Evolutionary conservation across 768 basidiomycete genomes (phyloP).

Genomic region (Aureoboletus auriporus): DNA sequence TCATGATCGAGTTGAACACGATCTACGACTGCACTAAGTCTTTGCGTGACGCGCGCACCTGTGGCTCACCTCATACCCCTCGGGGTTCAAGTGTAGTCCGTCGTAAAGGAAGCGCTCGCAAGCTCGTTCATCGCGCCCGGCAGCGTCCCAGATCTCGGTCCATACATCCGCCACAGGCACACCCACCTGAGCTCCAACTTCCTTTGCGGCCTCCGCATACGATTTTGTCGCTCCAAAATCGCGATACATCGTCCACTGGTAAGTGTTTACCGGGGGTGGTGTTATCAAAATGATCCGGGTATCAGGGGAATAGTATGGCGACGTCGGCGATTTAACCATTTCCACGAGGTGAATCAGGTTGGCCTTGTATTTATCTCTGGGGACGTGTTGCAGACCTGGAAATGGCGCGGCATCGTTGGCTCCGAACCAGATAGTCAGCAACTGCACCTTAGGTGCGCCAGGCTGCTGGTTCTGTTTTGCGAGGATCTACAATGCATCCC

Average conservation of each 20-base stretch:
- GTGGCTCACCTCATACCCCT: conserved; percentile 63
- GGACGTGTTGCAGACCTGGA: conserved; percentile 71
- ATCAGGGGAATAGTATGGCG: conserved; percentile 60
- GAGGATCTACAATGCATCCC: conserved; percentile 43
- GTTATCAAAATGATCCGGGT: conserved; percentile 80
- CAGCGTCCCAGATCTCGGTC: conserved; percentile 65
- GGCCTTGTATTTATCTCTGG: conserved; percentile 54
- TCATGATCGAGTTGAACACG: conserved; percentile 58
- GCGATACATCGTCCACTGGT: conserved; percentile 48
- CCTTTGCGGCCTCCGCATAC: conserved; percentile 70
- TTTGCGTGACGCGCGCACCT: too few relatives aligned
- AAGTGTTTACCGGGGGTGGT: conserved; percentile 76
- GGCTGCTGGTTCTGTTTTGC: conserved; percentile 46
- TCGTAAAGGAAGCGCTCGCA: conserved; percentile 58
- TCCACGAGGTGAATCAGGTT: conserved; percentile 65
- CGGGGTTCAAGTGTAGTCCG: conserved; percentile 74
- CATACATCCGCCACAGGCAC: conserved; percentile 74
- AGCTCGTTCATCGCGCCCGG: conserved; percentile 54
- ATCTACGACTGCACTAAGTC: conserved; percentile 40
- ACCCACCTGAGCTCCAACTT: conserved; percentile 49
- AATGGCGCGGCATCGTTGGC: conserved; percentile 79
- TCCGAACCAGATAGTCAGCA: conserved; percentile 89
- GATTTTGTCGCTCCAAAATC: conserved; percentile 55
- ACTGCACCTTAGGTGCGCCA: conserved; percentile 53
- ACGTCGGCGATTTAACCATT: conserved; percentile 58